Evolutionary conservation across 345 rosid genomes (phyloP), one percentile per base, ranked within the genome.

Genomic region (Pistacia vera): DNA sequence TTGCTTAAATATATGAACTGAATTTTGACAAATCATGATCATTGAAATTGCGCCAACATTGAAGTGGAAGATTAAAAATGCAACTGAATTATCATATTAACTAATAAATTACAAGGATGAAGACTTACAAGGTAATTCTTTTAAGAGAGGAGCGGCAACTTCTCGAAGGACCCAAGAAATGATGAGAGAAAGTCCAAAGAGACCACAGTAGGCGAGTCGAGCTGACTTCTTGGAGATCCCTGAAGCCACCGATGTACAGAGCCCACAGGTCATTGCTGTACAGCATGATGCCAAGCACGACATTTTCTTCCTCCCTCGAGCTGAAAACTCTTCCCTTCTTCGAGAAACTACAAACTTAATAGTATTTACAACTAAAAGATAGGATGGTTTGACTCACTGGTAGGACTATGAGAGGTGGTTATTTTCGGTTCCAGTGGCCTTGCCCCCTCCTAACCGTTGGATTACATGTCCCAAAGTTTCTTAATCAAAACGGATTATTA

Each of bases 161-260:
- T 91, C 97, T 62, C 99, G 81, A 49, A 96, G 92, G 65, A 96
- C 77, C 99, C 99, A 96, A 49, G 99, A 90, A 75, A 93, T 86
- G 78, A 93, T 76, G 6, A 96, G 83, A 25, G 99, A 93, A 28
- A 87, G 85, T 25, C 97, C 99, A 66, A 96, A 93, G 82, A 96
- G 97, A 68, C 95, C 99, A 73, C 97, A 93, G 78, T 93, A 96
- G 72, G 92, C 97, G 62, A 96, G 86, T 77, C 99, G 88, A 35
- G 98, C 98, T 2, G 98, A 96, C 80, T 83, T 89, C 78, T 85
- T 91, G 20, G 98, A 52, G 64, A 96, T 83, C 70, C 96, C 97
- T 5, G 98, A 90, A 17, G 95, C 98, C 80, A 93, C 92, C 76
- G 97, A 88, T 13, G 97, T 58, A 84, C 99, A 96, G 51, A 96